Evolutionary conservation across 1,139 yeast genomes (phyloP), one percentile per base, ranked within the genome.

Genomic region (Lodderomyces margitis): DNA sequence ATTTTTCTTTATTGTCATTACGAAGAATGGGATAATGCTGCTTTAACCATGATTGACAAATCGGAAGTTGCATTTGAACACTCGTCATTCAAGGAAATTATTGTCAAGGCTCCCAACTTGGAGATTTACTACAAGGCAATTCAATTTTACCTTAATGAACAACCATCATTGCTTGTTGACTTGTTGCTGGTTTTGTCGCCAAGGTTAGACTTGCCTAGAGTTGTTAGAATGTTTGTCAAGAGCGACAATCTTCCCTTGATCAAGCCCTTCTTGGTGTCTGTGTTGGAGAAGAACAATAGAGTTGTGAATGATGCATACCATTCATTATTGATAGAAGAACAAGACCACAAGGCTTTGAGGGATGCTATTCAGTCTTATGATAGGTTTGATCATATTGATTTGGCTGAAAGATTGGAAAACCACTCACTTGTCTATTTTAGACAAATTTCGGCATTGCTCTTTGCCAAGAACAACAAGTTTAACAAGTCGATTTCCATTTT

Each of bases 21-120:
- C 62, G 98, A 92, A 63, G 98, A 94, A 71, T 94, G 97, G 96
- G 99, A 94, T 67, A 92, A 92, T 63, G 98, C 98, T 48, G 92
- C 97, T 34, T 77, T 92, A 64, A 83, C 97, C n/a, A 88, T 92
- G 92, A 92, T 92, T 74, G 96, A 92, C 64, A 89, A 81, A 61
- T 84, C 96, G 3, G 89, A 94, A 48, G 87, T 86, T 55, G 92
- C 96, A 14, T 91, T 92, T 60, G 98, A 94, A 55, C 98, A 92
- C 63, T 70, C 81, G 32, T 86, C 95, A 38, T 92, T 94, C 75
- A 92, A 92, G 73, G 98, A 92, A 61, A 83, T 92, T 44, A 75
- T 94, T 53, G 96, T 88, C 51, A 92, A 92, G 74, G 97, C 91
- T 46, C 87, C 97, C 37, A 92, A 92, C 68, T 76, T 92, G 66